Evolutionary conservation across 768 basidiomycete genomes (phyloP).

Genomic region (Serendipita sp.): DNA sequence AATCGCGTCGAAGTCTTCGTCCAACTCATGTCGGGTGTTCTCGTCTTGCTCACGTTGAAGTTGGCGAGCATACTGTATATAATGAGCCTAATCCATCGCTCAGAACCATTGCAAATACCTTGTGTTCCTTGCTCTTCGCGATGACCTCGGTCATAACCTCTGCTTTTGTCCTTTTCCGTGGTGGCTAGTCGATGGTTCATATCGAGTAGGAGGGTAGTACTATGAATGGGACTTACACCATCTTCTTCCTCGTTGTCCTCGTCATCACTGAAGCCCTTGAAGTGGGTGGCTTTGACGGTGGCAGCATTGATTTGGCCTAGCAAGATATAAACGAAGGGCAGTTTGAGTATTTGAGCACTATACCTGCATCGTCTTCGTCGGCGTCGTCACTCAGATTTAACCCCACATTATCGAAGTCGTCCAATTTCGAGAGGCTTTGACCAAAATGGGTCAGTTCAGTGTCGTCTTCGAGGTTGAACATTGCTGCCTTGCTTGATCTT

Average conservation of each 20-base stretch:
- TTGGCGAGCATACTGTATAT: slow-evolving; percentile 62
- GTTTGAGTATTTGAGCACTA: not conserved
- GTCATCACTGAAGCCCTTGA: slow-evolving; percentile 72
- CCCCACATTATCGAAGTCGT: slow-evolving; percentile 66
- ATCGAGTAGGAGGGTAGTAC: not conserved
- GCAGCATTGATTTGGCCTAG: slow-evolving; percentile 53
- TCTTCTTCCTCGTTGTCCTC: slow-evolving; percentile 37
- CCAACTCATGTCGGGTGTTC: slow-evolving; percentile 71
- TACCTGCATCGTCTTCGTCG: slow-evolving; percentile 34
- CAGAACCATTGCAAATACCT: slow-evolving; percentile 33
- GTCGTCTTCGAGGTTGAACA: slow-evolving; percentile 86
- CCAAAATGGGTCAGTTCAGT: slow-evolving; percentile 87
- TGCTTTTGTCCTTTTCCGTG: slow-evolving; percentile 77
- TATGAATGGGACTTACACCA: slow-evolving; percentile 21
- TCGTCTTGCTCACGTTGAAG: slow-evolving; percentile 75
- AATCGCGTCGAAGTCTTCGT: slow-evolving; percentile 71
- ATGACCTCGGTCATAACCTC: slow-evolving; percentile 98
- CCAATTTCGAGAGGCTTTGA: slow-evolving; percentile 68
- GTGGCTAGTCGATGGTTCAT: slow-evolving; percentile 34
- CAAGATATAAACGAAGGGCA: not conserved
- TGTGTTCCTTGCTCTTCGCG: slow-evolving; percentile 91
- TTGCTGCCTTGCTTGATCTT: slow-evolving; percentile 48
- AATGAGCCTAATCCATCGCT: not conserved
- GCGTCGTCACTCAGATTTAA: slow-evolving; percentile 33
- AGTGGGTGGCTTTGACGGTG: slow-evolving; percentile 55